These are phyloP conservation scores for Penicillium sp. DNA, from an alignment of 2,329 filamentous ascomycete species.

Conservation along the genomic window DNA sequence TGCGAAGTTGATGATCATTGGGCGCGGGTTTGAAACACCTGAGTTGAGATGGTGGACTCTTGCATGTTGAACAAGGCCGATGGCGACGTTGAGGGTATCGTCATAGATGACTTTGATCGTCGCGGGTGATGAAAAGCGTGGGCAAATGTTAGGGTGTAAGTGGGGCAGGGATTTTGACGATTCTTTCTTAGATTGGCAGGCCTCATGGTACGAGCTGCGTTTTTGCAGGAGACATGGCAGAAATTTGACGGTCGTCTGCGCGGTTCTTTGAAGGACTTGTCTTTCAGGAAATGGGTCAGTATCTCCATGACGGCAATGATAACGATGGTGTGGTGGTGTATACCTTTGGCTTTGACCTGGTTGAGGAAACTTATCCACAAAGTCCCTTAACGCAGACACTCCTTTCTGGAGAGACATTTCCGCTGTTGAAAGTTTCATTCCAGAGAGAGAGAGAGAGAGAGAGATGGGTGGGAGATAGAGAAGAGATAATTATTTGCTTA, in stretches of 20 bases:
- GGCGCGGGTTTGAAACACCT: background rate
- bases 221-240: background rate
- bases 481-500: too few relatives aligned
- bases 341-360: too few relatives aligned
- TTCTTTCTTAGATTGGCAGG: background rate
- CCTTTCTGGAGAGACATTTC: too few relatives aligned
- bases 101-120: background rate
- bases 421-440: too few relatives aligned
- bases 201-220: background rate
- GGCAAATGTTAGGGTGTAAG: background rate
- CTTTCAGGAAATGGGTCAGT: too few relatives aligned
- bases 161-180: too few relatives aligned
- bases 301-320: too few relatives aligned
- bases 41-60: background rate
- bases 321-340: too few relatives aligned
- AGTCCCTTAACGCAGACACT: background rate
- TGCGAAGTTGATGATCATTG: background rate
- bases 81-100: background rate
- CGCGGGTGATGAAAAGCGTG: background rate
- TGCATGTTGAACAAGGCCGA: background rate
- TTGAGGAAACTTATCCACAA: background rate
- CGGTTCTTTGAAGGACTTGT: background rate
- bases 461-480: too few relatives aligned
- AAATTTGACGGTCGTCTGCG: background rate
- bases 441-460: too few relatives aligned